Base-by-base conservation (phyloP, 441 rosid genomes). In the Erodium texanum region DNA sequence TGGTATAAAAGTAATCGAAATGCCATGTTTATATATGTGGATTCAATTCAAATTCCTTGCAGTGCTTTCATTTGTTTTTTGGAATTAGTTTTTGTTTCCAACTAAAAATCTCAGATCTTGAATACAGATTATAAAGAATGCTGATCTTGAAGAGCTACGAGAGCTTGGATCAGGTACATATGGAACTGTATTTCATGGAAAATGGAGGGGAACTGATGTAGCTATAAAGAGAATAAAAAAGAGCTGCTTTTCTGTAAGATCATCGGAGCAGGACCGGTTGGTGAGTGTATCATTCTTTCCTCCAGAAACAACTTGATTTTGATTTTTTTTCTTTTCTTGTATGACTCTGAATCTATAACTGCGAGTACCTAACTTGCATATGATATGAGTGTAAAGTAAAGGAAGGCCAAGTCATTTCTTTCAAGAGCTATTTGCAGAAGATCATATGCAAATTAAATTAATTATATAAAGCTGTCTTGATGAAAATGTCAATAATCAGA, bases 161-260 rank as follows among this genome's bases (percentile, higher is more conserved):
- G 98, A 93, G 76, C 74, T 93, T 43, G 98, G 98, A 56, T 89
- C 97, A 0, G 98, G 98, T 38, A 93, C 97, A 70, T 93, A 83
- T 76, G 96, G 98, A 74, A 89, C 97, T 16, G 98, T 93, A 59
- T 89, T 82, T 69, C 78, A 82, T 69, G 98, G 95, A 54, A 93
- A 89, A 74, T 93, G 98, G 97, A 86, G 96, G 76, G 98, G 97
- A 32, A 90, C 96, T 62, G 97, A 89, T 81, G 96, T 93, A 61
- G 97, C 97, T 74, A 89, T 93, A 68, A 90, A 93, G 80, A 82
- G 96, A 74, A 93, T 93, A 12, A 93, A 89, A 78, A 86, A 89
- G 54, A 86, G 92, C 66, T 89, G 95, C 78, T 93, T 93, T 73
- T 79, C 81, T 5, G 97, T 94, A 66, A 83, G 85, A 76, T 80